phyloP scores from a whole-genome alignment of 805 yeast species.

The Pichia heedii region DNA sequence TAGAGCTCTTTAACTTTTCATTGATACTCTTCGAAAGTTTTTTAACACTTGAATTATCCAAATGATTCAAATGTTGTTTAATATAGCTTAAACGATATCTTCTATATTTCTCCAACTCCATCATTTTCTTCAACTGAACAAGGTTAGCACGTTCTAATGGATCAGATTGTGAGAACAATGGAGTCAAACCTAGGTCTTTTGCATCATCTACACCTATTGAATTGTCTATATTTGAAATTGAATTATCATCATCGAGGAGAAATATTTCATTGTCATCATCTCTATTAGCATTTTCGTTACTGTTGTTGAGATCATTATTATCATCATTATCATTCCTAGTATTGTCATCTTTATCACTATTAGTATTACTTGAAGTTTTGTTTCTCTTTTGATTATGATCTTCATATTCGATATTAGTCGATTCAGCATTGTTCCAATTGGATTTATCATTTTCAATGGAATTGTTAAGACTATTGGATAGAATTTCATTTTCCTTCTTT shows the following conservation, averaged over 20 bases:
- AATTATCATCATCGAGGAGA: constrained; percentile 3
- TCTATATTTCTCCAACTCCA: constrained; percentile 39
- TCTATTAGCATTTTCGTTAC: background rate
- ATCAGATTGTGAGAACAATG: constrained; percentile 12
- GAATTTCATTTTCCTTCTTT: constrained; percentile 15
- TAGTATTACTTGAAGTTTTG: too few species aligned
- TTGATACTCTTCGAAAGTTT: constrained; percentile 5
- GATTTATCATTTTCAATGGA: background rate
- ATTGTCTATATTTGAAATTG: background rate
- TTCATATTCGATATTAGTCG: constrained; percentile 6
- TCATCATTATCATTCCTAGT: background rate
- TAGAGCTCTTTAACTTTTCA: constrained; percentile 6
- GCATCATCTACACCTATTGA: background rate
- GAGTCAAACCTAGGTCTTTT: constrained; percentile 1
- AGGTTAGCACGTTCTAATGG: constrained; percentile 27
- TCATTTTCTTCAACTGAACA: constrained; percentile 25
- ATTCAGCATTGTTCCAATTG: constrained; percentile 10
- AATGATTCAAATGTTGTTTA: constrained; percentile 26
- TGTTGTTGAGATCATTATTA: background rate
- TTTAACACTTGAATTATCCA: constrained; percentile 8
- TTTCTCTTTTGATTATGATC: background rate
- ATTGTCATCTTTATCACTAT: too few species aligned
- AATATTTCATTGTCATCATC: constrained; percentile 1
- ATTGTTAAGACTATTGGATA: constrained; percentile 13
- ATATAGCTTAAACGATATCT: constrained; percentile 37